These are phyloP conservation scores for Leucosporidium scottii DNA, from an alignment of 768 basidiomycete species.

Conservation along the genomic window DNA sequence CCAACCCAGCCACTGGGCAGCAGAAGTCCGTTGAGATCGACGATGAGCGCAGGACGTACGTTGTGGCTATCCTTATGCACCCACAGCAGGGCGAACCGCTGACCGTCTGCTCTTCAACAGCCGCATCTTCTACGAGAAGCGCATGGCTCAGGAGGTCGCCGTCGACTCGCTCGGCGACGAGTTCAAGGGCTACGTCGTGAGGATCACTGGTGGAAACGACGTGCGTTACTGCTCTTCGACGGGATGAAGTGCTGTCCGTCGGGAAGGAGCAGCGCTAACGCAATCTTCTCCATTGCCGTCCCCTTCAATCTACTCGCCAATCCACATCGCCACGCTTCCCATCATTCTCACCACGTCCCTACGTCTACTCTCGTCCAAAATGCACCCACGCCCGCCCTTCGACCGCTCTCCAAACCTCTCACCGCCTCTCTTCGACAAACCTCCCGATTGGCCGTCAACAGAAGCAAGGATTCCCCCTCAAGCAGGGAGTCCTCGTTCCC, in stretches of 20 bases:
- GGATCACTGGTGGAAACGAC: conserved; percentile 97
- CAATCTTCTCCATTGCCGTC: background rate
- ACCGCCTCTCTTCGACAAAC: background rate
- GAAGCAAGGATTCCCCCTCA: conserved; percentile 98
- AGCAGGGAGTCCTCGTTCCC: conserved; percentile 94
- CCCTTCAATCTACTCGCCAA: background rate
- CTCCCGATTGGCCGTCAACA: conserved; percentile 9
- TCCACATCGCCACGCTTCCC: background rate
- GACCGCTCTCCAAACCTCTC: background rate
- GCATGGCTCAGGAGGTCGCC: conserved; percentile 88
- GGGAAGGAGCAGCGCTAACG: conserved; percentile 5
- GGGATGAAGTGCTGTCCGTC: background rate
- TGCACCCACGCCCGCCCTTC: background rate
- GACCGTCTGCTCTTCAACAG: conserved; percentile 45
- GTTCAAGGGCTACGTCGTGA: conserved; percentile 93
- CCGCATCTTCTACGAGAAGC: conserved; percentile 95
- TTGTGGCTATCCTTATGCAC: conserved; percentile 10
- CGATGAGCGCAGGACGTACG: conserved; percentile 78
- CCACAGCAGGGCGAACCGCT: conserved; percentile 13
- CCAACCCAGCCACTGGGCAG: conserved; percentile 93
- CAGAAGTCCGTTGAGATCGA: conserved; percentile 95
- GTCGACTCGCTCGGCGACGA: conserved; percentile 87
- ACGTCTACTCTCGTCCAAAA: background rate
- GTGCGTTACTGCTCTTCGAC: conserved; percentile 15
- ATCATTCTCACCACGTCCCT: background rate